phyloP scores from a whole-genome alignment of 1,139 yeast genomes.

The Protomyces inundatus region DNA sequence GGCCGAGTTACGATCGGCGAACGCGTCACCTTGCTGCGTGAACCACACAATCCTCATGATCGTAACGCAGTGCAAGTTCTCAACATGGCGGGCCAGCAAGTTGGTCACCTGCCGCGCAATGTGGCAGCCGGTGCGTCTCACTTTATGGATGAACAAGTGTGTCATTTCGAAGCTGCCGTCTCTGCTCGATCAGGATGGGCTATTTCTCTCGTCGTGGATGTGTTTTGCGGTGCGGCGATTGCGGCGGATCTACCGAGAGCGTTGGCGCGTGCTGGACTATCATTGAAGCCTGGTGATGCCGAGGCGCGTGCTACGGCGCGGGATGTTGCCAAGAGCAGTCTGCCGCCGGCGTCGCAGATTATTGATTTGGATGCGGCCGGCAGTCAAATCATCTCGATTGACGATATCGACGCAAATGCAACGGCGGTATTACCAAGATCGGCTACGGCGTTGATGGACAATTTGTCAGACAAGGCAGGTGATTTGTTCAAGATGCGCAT shows the following conservation, averaged over 20 bases:
- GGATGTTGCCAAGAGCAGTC: background rate
- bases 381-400: background rate
- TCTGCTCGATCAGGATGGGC: conserved; percentile 6
- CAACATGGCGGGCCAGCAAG: conserved; percentile 6
- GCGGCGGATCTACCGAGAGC: background rate
- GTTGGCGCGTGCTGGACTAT: conserved; percentile 19
- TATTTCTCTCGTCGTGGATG: conserved; percentile 22
- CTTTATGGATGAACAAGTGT: conserved; percentile 17
- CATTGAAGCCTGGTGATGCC: background rate
- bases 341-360: background rate
- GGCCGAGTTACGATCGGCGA: conserved; percentile 8
- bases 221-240: conserved; percentile 13
- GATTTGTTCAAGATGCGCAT: conserved; percentile 24
- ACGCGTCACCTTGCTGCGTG: conserved; percentile 25
- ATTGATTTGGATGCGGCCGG: background rate
- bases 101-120: conserved; percentile 27
- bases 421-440: background rate
- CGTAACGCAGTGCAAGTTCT: conserved; percentile 26
- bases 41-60: conserved; percentile 22
- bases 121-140: conserved; percentile 24
- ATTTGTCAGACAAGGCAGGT: conserved; percentile 22
- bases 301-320: background rate
- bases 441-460: conserved; percentile 5
- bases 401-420: conserved; percentile 1
- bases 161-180: conserved; percentile 15